A percentile compares a stretch with the other conserved stretches of the same genome.
These are phyloP conservation scores for Gonium pectorale DNA, from an alignment of 139 green algal genomes.

Conservation along the genomic window DNA sequence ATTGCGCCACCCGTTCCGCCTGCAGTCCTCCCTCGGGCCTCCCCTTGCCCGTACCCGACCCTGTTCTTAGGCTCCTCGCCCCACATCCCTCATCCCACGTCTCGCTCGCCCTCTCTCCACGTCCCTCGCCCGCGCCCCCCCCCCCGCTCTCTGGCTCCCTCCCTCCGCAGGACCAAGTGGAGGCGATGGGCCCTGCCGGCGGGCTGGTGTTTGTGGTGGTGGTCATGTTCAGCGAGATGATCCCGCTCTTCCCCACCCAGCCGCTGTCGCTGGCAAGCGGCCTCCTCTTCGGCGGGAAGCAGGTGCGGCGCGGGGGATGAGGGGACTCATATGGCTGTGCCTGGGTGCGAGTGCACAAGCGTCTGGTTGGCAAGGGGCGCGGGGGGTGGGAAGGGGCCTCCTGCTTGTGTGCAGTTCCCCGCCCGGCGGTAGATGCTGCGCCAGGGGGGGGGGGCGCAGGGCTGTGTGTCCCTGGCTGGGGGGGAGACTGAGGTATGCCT, in stretches of 20 bases:
- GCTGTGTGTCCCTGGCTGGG: too few species aligned
- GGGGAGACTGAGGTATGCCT: too few species aligned
- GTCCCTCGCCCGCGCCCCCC: not conserved
- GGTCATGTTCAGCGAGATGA: constrained; percentile 80
- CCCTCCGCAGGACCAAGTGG: constrained; percentile 68
- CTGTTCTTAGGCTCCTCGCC: not conserved
- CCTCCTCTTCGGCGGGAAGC: constrained; percentile 82
- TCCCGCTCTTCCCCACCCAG: constrained; percentile 89
- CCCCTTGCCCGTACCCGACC: too few species aligned
- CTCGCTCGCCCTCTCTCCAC: not conserved
- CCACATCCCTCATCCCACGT: not conserved
- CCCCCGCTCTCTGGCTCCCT: not conserved
- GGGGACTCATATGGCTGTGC: too few species aligned
- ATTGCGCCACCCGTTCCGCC: too few species aligned
- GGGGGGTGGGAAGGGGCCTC: too few species aligned
- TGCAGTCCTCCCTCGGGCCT: too few species aligned
- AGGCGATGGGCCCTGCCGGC: constrained; percentile 76
- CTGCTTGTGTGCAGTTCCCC: too few species aligned
- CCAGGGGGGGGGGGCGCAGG: too few species aligned
- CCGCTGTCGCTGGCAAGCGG: constrained; percentile 83
- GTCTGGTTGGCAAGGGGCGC: too few species aligned
- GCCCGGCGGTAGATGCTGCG: too few species aligned
- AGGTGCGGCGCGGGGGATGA: constrained; percentile 52
- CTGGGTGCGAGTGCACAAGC: too few species aligned
- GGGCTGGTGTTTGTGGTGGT: constrained; percentile 69